phyloP scores from a whole-genome alignment of 2,329 filamentous ascomycete species.

The Cladosporium sp. region DNA sequence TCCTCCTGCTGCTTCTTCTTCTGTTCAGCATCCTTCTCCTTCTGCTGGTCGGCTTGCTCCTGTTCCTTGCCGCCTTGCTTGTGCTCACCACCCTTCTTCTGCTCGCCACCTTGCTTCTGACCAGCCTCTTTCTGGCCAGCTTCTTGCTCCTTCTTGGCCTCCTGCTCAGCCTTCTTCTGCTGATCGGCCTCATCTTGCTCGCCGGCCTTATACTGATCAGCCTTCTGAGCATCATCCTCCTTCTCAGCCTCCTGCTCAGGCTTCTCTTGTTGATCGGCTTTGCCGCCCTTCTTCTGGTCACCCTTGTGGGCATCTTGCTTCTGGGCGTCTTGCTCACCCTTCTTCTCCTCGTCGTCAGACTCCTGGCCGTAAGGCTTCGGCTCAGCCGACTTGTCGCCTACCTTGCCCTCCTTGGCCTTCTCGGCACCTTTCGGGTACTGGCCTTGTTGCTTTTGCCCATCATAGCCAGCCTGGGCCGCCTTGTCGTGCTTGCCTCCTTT shows the following conservation, averaged over 20 bases:
- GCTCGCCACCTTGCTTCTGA: neutral
- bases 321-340: neutral
- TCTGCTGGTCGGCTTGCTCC: too few species aligned
- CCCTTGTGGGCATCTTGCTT: neutral
- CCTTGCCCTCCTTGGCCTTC: neutral
- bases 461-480: neutral
- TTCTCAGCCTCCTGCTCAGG: neutral
- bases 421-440: neutral
- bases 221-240: neutral
- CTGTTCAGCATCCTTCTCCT: too few species aligned
- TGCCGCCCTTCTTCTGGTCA: neutral
- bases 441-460: neutral
- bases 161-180: neutral
- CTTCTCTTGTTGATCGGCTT: neutral
- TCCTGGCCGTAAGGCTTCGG: too few species aligned
- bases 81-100: too few species aligned
- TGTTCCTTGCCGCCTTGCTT: too few species aligned
- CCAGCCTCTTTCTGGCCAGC: neutral
- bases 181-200: neutral
- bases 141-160: neutral
- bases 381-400: neutral
- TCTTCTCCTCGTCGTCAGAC: too few species aligned
- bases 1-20: too few species aligned
- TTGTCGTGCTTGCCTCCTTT: neutral
- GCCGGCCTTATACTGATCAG: neutral